phyloP scores from a whole-genome alignment of 371 early-diverging fungal genomes.

The Actinomortierella wolfii region DNA sequence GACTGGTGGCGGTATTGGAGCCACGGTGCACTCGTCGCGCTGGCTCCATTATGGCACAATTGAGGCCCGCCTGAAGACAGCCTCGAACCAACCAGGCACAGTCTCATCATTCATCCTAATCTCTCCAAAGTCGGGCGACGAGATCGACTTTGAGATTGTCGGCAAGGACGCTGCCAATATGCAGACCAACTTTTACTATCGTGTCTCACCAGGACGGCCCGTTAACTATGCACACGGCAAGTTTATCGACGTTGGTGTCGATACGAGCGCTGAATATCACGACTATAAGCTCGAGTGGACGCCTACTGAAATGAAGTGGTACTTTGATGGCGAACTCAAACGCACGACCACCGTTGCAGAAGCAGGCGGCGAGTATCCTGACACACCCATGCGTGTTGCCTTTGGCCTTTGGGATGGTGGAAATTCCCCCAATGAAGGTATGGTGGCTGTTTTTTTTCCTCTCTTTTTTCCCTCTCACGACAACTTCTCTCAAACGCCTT shows the following conservation, averaged over 20 bases:
- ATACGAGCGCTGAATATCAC: constrained; percentile 41
- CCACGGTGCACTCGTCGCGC: constrained; percentile 52
- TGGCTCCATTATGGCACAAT: constrained; percentile 58
- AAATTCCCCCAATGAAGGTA: background rate
- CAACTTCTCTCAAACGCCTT: too few species aligned
- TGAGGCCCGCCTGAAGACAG: constrained; percentile 60
- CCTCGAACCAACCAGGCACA: constrained; percentile 55
- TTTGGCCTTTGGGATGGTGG: constrained; percentile 76
- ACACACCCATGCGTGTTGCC: constrained; percentile 58
- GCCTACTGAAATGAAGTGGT: constrained; percentile 58
- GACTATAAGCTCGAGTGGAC: constrained; percentile 60
- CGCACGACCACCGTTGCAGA: constrained; percentile 45
- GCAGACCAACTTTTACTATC: constrained; percentile 72
- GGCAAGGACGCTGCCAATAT: constrained; percentile 54
- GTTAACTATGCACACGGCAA: constrained; percentile 36
- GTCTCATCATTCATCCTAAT: constrained; percentile 69
- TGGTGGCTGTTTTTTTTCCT: background rate
- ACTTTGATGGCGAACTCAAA: constrained; percentile 52
- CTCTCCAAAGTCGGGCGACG: constrained; percentile 57
- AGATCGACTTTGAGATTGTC: constrained; percentile 77
- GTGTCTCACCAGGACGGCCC: constrained; percentile 52
- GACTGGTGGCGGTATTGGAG: constrained; percentile 59
- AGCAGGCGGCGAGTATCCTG: constrained; percentile 44
- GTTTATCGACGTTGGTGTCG: constrained; percentile 15
- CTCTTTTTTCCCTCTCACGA: background rate